These are phyloP conservation scores for Botrytis deweyae DNA, from an alignment of 2,329 filamentous ascomycete genomes.

Conservation along the genomic window DNA sequence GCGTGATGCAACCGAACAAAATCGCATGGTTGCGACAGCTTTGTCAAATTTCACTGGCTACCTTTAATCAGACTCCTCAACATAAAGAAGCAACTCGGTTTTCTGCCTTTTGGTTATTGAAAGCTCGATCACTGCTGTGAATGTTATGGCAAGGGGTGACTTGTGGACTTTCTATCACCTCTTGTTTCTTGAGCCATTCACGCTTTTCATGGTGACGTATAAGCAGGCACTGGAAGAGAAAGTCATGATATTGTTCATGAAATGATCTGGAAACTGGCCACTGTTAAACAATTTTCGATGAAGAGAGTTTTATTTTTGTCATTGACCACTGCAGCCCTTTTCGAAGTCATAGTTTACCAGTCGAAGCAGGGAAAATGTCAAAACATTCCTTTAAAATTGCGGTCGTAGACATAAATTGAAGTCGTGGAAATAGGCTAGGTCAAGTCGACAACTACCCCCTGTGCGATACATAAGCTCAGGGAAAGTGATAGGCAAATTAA, in stretches of 20 bases:
- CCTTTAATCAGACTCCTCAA: no score
- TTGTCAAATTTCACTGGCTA: background rate
- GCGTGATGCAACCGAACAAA: constrained; percentile 9
- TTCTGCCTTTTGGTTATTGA: background rate
- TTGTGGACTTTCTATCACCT: background rate
- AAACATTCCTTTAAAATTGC: no score
- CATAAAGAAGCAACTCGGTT: background rate
- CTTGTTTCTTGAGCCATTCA: background rate
- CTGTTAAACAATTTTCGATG: background rate
- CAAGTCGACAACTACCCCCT: no score
- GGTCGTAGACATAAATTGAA: no score
- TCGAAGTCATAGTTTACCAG: no score
- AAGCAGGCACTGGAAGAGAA: background rate
- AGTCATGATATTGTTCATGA: background rate
- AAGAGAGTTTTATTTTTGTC: no score
- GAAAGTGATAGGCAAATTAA: no score
- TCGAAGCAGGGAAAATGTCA: no score
- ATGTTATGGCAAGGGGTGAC: background rate
- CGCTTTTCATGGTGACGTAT: background rate
- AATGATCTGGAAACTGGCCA: background rate
- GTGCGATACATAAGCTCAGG: no score
- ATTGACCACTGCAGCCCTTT: no score
- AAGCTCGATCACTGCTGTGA: background rate
- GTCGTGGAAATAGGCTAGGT: no score
- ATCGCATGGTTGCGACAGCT: background rate